Percentiles rank a stretch among this genome's conserved stretches.
These are phyloP conservation scores for Calonectria hawksworthii DNA, from an alignment of 2,329 filamentous ascomycete genomes.

Conservation along the genomic window DNA sequence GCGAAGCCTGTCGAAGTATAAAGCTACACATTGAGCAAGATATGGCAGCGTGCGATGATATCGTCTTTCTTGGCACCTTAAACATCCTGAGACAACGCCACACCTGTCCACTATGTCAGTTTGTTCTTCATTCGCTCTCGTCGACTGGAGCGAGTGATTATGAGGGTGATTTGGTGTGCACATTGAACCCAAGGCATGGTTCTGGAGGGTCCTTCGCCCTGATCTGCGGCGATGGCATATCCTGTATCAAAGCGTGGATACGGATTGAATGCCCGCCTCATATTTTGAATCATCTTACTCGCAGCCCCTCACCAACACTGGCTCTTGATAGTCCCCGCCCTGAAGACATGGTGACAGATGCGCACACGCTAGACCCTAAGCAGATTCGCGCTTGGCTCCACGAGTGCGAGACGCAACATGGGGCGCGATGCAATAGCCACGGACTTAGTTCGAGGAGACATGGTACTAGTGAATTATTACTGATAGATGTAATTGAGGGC, in stretches of 20 bases:
- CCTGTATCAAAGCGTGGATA: not conserved
- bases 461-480: not conserved
- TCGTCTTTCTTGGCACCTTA: not conserved
- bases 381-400: not conserved
- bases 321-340: not conserved
- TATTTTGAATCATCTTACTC: not conserved
- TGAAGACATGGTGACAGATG: not conserved
- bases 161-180: not conserved
- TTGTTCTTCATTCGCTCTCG: not conserved
- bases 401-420: not conserved
- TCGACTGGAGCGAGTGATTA: not conserved
- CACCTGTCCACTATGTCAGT: not conserved
- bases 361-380: not conserved
- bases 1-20: not conserved
- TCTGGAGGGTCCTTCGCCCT: not conserved
- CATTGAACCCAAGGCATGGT: not conserved
- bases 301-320: not conserved
- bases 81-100: not conserved
- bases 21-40: not conserved
- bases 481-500: not conserved
- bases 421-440: not conserved
- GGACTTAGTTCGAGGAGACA: not conserved
- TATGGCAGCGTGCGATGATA: not conserved
- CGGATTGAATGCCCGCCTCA: not conserved
- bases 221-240: not conserved